Evolutionary conservation across 108 stramenopile genomes (phyloP).

Genomic region (Mediolabrus comicus): DNA sequence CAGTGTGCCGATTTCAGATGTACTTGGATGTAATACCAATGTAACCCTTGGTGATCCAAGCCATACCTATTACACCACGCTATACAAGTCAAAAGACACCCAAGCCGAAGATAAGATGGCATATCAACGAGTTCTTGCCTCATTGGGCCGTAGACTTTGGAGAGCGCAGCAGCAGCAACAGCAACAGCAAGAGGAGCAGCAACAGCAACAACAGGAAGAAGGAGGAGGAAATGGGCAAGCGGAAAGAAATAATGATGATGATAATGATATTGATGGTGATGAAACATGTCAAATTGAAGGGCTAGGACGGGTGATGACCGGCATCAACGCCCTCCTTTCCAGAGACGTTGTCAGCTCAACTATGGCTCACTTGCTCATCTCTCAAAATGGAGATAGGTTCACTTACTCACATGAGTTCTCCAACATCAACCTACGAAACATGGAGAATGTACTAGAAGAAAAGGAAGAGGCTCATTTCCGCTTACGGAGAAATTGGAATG

Average conservation of each 20-base stretch:
- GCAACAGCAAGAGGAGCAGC: not conserved
- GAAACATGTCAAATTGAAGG: not conserved
- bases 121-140: not conserved
- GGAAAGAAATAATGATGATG: too few relatives aligned
- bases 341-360: not conserved
- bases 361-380: not conserved
- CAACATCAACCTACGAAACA: not conserved
- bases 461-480: not conserved
- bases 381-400: not conserved
- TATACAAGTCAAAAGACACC: not conserved
- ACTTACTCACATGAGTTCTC: not conserved
- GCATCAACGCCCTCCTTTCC: not conserved
- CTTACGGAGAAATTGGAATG: not conserved
- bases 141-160: not conserved
- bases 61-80: not conserved
- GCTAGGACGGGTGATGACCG: not conserved
- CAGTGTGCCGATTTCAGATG: not conserved
- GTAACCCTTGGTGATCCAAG: not conserved
- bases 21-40: not conserved
- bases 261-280: not conserved
- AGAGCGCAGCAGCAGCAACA: not conserved
- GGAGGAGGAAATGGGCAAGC: too few relatives aligned
- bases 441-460: not conserved
- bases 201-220: not conserved
- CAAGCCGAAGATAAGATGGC: not conserved